A percentile compares a stretch with the other conserved stretches of the same genome.
These are phyloP conservation scores for Uronychia binucleata DNA, from an alignment of 73 alveolate species.

Conservation along the genomic window DNA sequence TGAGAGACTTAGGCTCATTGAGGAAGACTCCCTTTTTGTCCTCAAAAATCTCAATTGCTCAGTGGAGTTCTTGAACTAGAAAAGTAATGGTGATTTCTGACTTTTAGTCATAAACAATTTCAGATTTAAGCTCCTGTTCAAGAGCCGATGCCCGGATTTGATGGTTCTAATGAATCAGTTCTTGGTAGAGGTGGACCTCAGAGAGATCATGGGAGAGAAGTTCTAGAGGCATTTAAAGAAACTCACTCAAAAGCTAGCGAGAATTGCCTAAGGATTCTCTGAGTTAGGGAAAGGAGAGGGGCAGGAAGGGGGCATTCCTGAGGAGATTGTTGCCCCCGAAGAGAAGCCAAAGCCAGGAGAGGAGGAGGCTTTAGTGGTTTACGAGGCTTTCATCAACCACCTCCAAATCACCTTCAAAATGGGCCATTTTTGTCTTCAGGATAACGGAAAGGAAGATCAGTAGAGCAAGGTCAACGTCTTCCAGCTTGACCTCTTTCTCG, in stretches of 20 bases:
- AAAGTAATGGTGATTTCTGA: background rate
- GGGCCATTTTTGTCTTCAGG: too few species aligned
- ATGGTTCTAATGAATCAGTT: background rate
- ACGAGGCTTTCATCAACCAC: background rate
- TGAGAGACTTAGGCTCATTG: background rate
- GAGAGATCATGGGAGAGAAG: background rate
- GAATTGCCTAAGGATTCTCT: too few species aligned
- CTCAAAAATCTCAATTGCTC: background rate
- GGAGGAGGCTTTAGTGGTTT: background rate
- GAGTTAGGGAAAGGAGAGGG: too few species aligned
- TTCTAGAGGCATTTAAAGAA: too few species aligned
- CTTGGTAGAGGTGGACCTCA: background rate
- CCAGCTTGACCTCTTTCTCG: too few species aligned
- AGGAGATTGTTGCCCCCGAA: background rate
- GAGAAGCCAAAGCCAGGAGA: background rate
- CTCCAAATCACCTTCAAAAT: background rate
- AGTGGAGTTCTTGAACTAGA: background rate
- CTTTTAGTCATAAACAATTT: background rate
- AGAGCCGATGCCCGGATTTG: background rate
- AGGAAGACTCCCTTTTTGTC: background rate
- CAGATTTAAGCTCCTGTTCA: background rate
- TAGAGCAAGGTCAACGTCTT: too few species aligned
- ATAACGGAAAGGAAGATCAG: too few species aligned
- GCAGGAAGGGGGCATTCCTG: too few species aligned
- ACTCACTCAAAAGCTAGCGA: too few species aligned